Conservation (phyloP, 2,329 filamentous ascomycete genomes). For the Nothophaeocryptopus gaeumannii region DNA sequence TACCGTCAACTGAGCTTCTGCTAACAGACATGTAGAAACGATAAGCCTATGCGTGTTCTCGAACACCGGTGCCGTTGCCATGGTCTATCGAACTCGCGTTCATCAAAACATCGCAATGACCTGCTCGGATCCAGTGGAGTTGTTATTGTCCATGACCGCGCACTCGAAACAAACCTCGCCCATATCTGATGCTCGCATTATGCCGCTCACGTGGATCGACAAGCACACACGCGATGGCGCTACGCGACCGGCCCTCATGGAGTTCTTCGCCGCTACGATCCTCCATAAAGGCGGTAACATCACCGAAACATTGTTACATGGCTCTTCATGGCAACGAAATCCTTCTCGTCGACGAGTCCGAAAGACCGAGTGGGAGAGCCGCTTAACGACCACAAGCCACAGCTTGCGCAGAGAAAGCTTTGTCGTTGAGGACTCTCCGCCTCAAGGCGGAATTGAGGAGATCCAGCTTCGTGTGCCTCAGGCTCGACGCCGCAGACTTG, state of each 20-base stretch:
- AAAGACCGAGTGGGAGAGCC: too few relatives aligned
- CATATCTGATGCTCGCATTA: too few relatives aligned
- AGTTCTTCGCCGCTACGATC: neutral
- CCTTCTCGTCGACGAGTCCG: too few relatives aligned
- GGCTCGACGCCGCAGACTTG: conserved; percentile 4
- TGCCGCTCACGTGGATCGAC: too few relatives aligned
- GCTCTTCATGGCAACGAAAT: neutral
- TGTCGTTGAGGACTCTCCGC: neutral
- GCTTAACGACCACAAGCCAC: neutral
- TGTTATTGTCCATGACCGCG: too few relatives aligned
- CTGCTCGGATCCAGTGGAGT: too few relatives aligned
- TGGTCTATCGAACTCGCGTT: neutral
- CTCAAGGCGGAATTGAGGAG: neutral
- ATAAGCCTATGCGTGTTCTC: conserved; percentile 12
- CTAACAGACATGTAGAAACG: conserved; percentile 1
- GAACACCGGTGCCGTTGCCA: neutral
- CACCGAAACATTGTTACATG: neutral
- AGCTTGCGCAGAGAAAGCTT: conserved; percentile 1
- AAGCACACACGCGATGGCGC: too few relatives aligned
- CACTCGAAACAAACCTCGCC: too few relatives aligned
- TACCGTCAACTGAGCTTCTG: neutral
- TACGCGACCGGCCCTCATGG: too few relatives aligned
- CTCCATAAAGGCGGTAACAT: neutral
- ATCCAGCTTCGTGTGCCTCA: neutral
- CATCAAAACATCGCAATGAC: too few relatives aligned